Conservation (phyloP, 1,284 basidiomycete genomes). For the Chiua sp. region DNA sequence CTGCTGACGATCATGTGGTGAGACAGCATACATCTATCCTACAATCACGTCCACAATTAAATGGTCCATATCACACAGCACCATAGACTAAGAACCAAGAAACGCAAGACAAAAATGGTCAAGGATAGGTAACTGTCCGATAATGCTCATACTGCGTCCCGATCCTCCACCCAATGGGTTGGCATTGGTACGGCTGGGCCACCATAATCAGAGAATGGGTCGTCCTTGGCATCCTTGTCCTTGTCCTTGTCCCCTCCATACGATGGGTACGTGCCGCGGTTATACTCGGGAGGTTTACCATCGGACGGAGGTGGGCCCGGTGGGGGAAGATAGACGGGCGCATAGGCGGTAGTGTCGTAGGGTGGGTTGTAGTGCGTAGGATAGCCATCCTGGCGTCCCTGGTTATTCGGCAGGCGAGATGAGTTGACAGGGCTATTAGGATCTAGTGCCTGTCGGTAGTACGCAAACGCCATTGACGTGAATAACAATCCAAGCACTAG, state of each 20-base stretch:
- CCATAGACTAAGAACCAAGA: not conserved
- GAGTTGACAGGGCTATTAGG: slow-evolving; percentile 51
- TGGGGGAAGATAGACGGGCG: slow-evolving; percentile 36
- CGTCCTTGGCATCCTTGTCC: slow-evolving; percentile 27
- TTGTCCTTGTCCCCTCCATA: slow-evolving; percentile 31
- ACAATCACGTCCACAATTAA: not conserved
- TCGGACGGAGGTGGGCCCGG: slow-evolving; percentile 27
- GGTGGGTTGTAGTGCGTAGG: slow-evolving; percentile 49
- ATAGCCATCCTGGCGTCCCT: slow-evolving; percentile 29
- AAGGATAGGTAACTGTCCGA: not conserved
- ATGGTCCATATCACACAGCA: not conserved
- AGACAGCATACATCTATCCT: not conserved
- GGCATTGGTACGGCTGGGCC: slow-evolving; percentile 39
- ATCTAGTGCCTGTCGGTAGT: slow-evolving; percentile 74
- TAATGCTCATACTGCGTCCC: slow-evolving; percentile 24
- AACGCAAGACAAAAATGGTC: not conserved
- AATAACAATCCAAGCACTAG: slow-evolving; percentile 62
- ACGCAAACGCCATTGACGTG: slow-evolving; percentile 64
- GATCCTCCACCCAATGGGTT: slow-evolving; percentile 40
- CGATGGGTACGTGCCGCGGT: slow-evolving; percentile 17
- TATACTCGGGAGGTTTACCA: slow-evolving; percentile 38
- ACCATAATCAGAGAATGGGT: slow-evolving; percentile 37
- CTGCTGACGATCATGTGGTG: too few relatives aligned
- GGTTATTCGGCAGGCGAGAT: slow-evolving; percentile 38
- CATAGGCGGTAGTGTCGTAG: slow-evolving; percentile 35